Base-by-base conservation (phyloP, 2,329 filamentous ascomycete genomes). In the Elsinoe perseae region DNA sequence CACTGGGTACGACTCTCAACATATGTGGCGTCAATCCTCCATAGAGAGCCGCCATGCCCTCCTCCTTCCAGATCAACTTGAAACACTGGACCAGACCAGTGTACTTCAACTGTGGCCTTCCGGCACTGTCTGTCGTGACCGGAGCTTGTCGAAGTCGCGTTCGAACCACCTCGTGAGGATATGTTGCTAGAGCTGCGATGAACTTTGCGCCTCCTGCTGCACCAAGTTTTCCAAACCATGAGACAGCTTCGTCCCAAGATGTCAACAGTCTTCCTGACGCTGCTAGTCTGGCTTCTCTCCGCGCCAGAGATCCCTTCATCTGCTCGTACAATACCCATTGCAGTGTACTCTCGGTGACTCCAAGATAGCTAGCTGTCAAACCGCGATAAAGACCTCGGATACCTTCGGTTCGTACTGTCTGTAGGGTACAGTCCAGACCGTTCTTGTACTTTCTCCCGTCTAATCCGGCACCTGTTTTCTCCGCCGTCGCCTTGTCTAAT, bases 311-410 rank as follows among this genome's bases (percentile, higher is more conserved):
- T 21, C 80, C 76, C 78, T 96, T 97, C 77, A 95, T 84, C 70
- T 91, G 86, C 74, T 97, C 91, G 72, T 96, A 97, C 64, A 96
- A 74, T 66, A 95, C 85, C 90, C 90, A 95, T 70, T 97, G 91
- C 65, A 95, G 72, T 4, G 91, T 93, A 62, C 85, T 91, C 75
- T 96, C 92, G 2, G 86, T 86, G 18, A 95, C 89, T 21, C 92
- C 91, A 0, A 97, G 77, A 68, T 96, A 97, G 66, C 87, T 93
- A 30, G 91, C 91, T 62, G 86, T 93, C 73, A 97, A 80, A 52
- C 91, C 91, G 66, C 90, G 87, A 73, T 96, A 97, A 58, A 97
- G 75, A 1, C 90, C 89, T 32, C 80, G 76, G 44, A 95, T 72
- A 0, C 92, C 92, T 69, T 97, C 91, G 59, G 88, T 78, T 20